Evolutionary conservation across 1,284 basidiomycete genomes (phyloP).

Genomic region (Fistulina hepatica): DNA sequence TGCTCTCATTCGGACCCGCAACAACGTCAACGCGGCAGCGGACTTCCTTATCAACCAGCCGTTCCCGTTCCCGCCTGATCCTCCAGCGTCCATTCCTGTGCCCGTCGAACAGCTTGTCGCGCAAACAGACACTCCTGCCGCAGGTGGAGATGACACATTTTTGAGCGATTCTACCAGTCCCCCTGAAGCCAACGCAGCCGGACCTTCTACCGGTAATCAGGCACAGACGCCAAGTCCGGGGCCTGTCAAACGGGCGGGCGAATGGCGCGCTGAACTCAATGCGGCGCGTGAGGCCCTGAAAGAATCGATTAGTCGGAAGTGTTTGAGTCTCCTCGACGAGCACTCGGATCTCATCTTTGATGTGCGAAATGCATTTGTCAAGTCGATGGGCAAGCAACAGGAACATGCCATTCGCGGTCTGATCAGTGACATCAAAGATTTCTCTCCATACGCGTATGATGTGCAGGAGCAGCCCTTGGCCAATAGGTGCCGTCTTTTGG

Average conservation of each 20-base stretch:
- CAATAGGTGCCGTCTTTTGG: conserved; percentile 77
- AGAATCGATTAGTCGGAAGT: conserved; percentile 52
- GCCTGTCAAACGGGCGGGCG: conserved; percentile 37
- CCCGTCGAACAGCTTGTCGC: conserved; percentile 19
- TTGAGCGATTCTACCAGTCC: conserved; percentile 7
- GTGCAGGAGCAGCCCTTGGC: conserved; percentile 64
- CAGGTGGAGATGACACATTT: conserved; percentile 3
- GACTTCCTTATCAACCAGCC: conserved; percentile 82
- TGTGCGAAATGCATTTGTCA: conserved; percentile 70
- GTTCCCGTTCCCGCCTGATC: conserved; percentile 63
- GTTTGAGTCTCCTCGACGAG: conserved; percentile 76
- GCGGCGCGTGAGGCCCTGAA: conserved; percentile 58
- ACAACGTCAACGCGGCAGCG: conserved; percentile 85
- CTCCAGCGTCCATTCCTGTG: conserved; percentile 21
- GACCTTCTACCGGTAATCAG: conserved; percentile 15
- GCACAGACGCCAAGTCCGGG: conserved; percentile 15
- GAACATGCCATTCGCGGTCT: conserved; percentile 52
- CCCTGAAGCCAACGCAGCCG: conserved; percentile 15
- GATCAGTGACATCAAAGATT: conserved; percentile 61
- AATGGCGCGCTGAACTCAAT: conserved; percentile 57
- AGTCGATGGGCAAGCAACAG: conserved; percentile 47
- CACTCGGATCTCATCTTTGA: conserved; percentile 87
- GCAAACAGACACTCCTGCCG: conserved; percentile 13
- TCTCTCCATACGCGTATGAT: conserved; percentile 55
- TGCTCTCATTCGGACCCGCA: conserved; percentile 75